These are phyloP conservation scores for Pseudodiploospora longispora DNA, from an alignment of 2,329 filamentous ascomycete genomes.

Conservation along the genomic window DNA sequence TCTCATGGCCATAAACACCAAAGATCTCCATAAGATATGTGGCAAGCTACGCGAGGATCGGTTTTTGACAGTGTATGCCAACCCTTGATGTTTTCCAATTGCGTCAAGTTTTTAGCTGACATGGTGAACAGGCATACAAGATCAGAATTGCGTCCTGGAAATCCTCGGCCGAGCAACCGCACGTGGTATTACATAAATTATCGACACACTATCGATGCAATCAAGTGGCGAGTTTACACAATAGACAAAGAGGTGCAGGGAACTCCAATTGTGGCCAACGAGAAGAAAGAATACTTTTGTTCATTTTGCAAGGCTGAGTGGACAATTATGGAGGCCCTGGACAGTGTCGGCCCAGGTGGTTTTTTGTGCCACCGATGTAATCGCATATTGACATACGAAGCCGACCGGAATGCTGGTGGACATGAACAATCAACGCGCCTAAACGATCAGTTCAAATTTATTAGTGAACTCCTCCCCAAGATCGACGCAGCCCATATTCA, in stretches of 20 bases:
- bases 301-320: conserved; percentile 74
- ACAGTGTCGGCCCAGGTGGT: conserved; percentile 59
- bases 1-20: conserved; percentile 81
- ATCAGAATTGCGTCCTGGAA: conserved; percentile 70
- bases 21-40: conserved; percentile 85
- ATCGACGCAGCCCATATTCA: conserved; percentile 71
- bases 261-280: conserved; percentile 67
- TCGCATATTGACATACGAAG: conserved; percentile 53
- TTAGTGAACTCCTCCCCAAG: conserved; percentile 66
- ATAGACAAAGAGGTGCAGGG: conserved; percentile 85
- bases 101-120: too few relatives aligned
- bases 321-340: conserved; percentile 82
- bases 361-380: conserved; percentile 81
- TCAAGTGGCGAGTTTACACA: conserved; percentile 87
- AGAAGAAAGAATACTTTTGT: conserved; percentile 91
- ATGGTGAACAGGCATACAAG: conserved; percentile 42
- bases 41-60: conserved; percentile 79
- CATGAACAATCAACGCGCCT: conserved; percentile 66
- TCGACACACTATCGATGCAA: conserved; percentile 86
- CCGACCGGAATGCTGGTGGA: conserved; percentile 60
- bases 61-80: conserved; percentile 66
- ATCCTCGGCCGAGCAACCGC: conserved; percentile 71
- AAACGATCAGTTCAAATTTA: conserved; percentile 72
- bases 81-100: not conserved
- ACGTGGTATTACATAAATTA: conserved; percentile 98